A percentile compares a stretch with the other conserved stretches of the same genome.
These are phyloP conservation scores for Gossypium schwendimanii DNA, from an alignment of 441 rosid species.

Conservation along the genomic window DNA sequence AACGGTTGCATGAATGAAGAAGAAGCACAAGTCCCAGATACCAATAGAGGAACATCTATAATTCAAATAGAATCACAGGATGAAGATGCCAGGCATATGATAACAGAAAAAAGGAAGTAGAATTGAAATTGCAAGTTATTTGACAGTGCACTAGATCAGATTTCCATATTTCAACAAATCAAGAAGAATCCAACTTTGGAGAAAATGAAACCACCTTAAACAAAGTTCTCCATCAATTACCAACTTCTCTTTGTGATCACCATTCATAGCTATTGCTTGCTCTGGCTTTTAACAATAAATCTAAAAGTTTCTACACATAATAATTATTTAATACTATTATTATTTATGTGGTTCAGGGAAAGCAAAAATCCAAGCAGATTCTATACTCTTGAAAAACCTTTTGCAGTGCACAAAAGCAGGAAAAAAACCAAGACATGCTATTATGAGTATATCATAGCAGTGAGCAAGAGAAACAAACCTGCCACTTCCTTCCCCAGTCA, in stretches of 20 bases:
- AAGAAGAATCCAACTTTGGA: not conserved
- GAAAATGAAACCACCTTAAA: not conserved
- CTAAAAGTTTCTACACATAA: no score
- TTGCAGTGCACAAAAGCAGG: not conserved
- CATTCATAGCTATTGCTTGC: not conserved
- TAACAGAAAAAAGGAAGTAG: not conserved
- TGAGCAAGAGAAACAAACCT: constrained; percentile 37
- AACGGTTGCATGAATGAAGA: not conserved
- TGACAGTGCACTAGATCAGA: not conserved
- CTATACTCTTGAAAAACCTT: not conserved
- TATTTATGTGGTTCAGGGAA: not conserved
- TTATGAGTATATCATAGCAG: constrained; percentile 2
- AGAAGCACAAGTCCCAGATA: not conserved
- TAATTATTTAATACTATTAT: not conserved
- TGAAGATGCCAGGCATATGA: not conserved
- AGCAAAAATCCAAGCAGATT: not conserved
- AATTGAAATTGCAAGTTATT: not conserved
- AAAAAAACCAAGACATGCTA: not conserved
- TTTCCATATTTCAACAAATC: not conserved
- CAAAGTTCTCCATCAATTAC: not conserved
- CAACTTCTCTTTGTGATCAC: not conserved
- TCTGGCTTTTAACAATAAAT: no score
- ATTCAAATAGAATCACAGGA: not conserved
- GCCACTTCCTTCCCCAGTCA: constrained; percentile 30
- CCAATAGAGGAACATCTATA: not conserved